Evolutionary conservation across 2,329 filamentous ascomycete genomes (phyloP).

Genomic region (Ceratocystiopsis sp.): DNA sequence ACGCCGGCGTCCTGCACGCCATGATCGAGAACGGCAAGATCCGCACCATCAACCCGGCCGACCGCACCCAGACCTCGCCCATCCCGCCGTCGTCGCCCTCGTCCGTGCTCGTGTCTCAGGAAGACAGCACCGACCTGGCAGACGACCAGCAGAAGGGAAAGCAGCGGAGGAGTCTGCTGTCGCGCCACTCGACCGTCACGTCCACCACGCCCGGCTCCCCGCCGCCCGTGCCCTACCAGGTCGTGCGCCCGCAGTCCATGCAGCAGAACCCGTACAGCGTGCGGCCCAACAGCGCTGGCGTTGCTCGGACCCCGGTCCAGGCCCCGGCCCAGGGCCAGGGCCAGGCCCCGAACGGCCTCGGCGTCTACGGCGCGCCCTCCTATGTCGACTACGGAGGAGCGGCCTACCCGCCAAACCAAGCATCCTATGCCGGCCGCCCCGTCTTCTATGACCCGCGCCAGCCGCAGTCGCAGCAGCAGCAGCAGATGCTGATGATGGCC

Average conservation of each 20-base stretch:
- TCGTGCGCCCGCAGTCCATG: constrained; percentile 22
- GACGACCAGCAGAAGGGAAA: too few relatives aligned
- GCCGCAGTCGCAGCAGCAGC: constrained; percentile 13
- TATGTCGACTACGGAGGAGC: constrained; percentile 1
- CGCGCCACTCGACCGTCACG: too few relatives aligned
- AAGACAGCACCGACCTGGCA: background rate
- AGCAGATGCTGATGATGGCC: constrained; percentile 1
- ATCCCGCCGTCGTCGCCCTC: constrained; percentile 12
- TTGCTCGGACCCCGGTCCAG: constrained; percentile 9
- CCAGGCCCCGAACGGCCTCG: background rate
- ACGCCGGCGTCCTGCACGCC: constrained; percentile 45
- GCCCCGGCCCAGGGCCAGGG: too few relatives aligned
- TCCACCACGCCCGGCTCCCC: constrained; percentile 9
- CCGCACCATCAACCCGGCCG: constrained; percentile 39
- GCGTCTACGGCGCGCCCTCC: background rate
- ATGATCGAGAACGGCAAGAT: constrained; percentile 51
- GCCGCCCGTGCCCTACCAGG: constrained; percentile 21
- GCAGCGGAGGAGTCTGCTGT: too few relatives aligned
- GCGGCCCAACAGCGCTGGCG: constrained; percentile 16
- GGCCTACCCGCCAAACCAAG: too few relatives aligned
- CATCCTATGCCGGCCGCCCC: constrained; percentile 1
- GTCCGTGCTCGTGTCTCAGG: constrained; percentile 3
- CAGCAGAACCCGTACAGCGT: constrained; percentile 12
- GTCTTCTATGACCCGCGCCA: constrained; percentile 8
- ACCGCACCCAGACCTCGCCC: constrained; percentile 21